Conservation (phyloP, 768 basidiomycete genomes). For the Suillus subluteus region DNA sequence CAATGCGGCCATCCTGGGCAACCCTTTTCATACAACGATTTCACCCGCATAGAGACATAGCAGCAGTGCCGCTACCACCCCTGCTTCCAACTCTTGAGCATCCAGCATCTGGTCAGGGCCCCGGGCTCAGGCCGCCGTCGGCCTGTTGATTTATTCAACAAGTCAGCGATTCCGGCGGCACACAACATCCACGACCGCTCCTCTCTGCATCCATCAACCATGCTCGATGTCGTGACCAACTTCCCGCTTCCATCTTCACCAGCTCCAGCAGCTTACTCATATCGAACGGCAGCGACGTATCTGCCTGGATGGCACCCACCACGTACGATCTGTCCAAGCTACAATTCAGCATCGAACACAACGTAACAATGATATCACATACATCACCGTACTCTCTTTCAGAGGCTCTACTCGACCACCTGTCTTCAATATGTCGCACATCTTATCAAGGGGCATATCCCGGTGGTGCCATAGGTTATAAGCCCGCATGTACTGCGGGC, state of each 20-base stretch:
- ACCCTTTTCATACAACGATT: neutral
- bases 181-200: neutral
- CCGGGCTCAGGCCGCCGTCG: neutral
- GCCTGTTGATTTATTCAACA: neutral
- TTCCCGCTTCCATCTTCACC: conserved; percentile 42
- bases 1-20: neutral
- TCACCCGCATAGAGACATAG: neutral
- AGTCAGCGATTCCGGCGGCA: neutral
- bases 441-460: conserved; percentile 38
- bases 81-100: neutral
- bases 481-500: conserved; percentile 45
- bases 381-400: conserved; percentile 52
- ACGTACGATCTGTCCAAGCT: conserved; percentile 43
- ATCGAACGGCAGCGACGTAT: conserved; percentile 41
- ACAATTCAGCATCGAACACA: conserved; percentile 3
- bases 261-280: conserved; percentile 38
- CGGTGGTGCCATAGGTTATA: conserved; percentile 48
- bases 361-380: conserved; percentile 16
- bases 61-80: neutral
- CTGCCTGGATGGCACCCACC: conserved; percentile 43
- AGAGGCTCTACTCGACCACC: conserved; percentile 41
- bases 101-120: neutral
- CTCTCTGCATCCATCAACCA: conserved; percentile 34
- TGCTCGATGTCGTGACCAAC: conserved; percentile 45
- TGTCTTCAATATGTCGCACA: conserved; percentile 42